A percentile compares a stretch with the other conserved stretches of the same genome.
phyloP scores from a whole-genome alignment of 1,284 basidiomycete genomes.

The Pascua guehoae region DNA sequence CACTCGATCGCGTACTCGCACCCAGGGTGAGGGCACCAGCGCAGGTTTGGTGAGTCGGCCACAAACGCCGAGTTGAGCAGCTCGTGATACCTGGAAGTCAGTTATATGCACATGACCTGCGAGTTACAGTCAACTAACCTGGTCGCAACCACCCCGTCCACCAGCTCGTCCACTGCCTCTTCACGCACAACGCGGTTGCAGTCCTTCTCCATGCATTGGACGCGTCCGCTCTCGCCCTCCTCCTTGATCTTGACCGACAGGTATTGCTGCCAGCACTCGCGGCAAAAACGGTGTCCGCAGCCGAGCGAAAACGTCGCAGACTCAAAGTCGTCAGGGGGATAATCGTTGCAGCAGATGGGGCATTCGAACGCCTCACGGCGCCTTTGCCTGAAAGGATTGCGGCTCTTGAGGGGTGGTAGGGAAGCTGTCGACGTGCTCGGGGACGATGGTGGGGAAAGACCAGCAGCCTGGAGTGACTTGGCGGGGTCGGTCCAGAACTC shows the following conservation, averaged over 20 bases:
- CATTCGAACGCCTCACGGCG: constrained; percentile 61
- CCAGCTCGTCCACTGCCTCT: constrained; percentile 52
- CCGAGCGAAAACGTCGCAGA: constrained; percentile 60
- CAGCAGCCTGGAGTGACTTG: constrained; percentile 66
- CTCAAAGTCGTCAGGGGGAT: constrained; percentile 54
- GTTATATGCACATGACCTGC: not conserved
- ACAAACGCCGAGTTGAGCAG: constrained; percentile 89
- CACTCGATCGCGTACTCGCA: constrained; percentile 85
- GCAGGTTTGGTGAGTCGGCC: constrained; percentile 72
- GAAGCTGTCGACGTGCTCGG: constrained; percentile 36
- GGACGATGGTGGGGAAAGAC: constrained; percentile 52
- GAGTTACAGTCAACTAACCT: constrained; percentile 44
- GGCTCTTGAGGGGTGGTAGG: constrained; percentile 31
- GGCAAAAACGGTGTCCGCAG: constrained; percentile 80
- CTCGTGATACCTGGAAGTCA: constrained; percentile 66
- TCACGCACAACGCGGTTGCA: constrained; percentile 70
- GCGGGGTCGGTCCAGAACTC: constrained; percentile 87
- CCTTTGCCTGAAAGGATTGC: constrained; percentile 11
- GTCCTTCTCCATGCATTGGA: constrained; percentile 90
- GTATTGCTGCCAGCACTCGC: constrained; percentile 83
- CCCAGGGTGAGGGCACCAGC: constrained; percentile 78
- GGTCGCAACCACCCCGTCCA: constrained; percentile 45
- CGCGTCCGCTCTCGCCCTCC: constrained; percentile 75
- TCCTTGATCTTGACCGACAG: constrained; percentile 78
- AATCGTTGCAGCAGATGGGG: constrained; percentile 85